Conservation (phyloP, 495 filamentous ascomycete genomes). For the Daldinia vernicosa region DNA sequence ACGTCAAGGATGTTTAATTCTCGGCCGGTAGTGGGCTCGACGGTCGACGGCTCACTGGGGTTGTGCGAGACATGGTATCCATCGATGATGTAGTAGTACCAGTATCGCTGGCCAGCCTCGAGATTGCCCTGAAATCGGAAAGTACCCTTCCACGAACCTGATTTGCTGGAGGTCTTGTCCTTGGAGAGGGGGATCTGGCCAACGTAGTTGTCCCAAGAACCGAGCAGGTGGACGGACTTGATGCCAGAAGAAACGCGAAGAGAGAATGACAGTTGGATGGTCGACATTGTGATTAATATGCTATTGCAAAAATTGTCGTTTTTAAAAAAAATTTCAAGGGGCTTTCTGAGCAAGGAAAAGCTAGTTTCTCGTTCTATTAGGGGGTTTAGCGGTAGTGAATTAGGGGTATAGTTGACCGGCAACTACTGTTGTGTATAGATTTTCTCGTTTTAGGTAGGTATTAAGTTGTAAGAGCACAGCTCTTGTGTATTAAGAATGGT, state of each 20-base stretch:
- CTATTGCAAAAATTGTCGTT: slow-evolving; percentile 53
- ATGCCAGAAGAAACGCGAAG: slow-evolving; percentile 95
- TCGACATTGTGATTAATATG: slow-evolving; percentile 72
- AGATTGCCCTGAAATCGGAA: slow-evolving; percentile 94
- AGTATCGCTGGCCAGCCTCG: slow-evolving; percentile 88
- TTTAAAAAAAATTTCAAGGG: slow-evolving; percentile 48
- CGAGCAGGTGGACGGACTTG: slow-evolving; percentile 97
- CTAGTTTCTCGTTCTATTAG: slow-evolving; percentile 55
- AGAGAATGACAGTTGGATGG: slow-evolving; percentile 86
- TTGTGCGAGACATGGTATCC: slow-evolving; percentile 99
- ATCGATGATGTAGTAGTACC: slow-evolving; percentile 99
- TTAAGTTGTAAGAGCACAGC: slow-evolving; percentile 59
- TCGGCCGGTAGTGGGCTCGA: slow-evolving; percentile 96
- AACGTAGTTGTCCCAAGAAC: slow-evolving; percentile 97
- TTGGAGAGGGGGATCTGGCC: slow-evolving; percentile 92
- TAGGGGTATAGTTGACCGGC: slow-evolving; percentile 59
- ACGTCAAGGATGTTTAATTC: slow-evolving; percentile 81
- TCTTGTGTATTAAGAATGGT: slow-evolving; percentile 49
- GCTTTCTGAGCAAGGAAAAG: slow-evolving; percentile 67
- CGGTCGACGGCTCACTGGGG: slow-evolving; percentile 86
- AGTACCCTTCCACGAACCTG: slow-evolving; percentile 90
- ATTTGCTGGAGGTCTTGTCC: slow-evolving; percentile 79
- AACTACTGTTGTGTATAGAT: slow-evolving; percentile 49
- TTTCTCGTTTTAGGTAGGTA: slow-evolving; percentile 50
- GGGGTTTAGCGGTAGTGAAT: slow-evolving; percentile 49